Percentiles rank a stretch among this genome's conserved stretches.
Conservation (phyloP, 805 yeast species). For the Suhomyces tanzawaensis region DNA sequence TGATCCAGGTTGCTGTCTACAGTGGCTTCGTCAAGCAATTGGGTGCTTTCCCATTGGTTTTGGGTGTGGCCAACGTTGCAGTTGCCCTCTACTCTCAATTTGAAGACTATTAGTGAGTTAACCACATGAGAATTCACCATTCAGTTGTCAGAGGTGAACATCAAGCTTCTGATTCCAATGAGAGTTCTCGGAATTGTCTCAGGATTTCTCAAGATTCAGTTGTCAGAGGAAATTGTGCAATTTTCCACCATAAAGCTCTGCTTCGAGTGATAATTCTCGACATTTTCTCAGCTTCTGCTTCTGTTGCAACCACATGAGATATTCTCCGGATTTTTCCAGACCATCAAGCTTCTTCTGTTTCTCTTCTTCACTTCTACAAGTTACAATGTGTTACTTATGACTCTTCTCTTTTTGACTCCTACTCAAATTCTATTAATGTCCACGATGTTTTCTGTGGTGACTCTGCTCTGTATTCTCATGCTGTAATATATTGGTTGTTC, state of each 20-base stretch:
- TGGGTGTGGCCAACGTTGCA: slow-evolving; percentile 45
- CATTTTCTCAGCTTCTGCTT: too few relatives aligned
- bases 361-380: slow-evolving; percentile 5
- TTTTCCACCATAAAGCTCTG: too few relatives aligned
- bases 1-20: slow-evolving; percentile 37
- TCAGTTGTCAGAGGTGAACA: too few relatives aligned
- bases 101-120: slow-evolving; percentile 37
- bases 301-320: too few relatives aligned
- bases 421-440: not conserved
- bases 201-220: too few relatives aligned
- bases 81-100: slow-evolving; percentile 53
- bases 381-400: slow-evolving; percentile 3
- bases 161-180: too few relatives aligned
- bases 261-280: too few relatives aligned
- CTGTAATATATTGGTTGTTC: slow-evolving; percentile 5
- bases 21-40: slow-evolving; percentile 36
- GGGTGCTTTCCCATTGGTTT: slow-evolving; percentile 47
- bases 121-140: too few relatives aligned
- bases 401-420: slow-evolving; percentile 6
- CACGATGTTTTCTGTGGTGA: not conserved
- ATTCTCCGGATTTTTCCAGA: too few relatives aligned
- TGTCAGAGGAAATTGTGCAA: too few relatives aligned
- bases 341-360: not conserved
- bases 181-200: too few relatives aligned
- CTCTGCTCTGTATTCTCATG: slow-evolving; percentile 1